Base-by-base conservation (phyloP, 2,329 filamentous ascomycete genomes). In the Xylaria sp. region DNA sequence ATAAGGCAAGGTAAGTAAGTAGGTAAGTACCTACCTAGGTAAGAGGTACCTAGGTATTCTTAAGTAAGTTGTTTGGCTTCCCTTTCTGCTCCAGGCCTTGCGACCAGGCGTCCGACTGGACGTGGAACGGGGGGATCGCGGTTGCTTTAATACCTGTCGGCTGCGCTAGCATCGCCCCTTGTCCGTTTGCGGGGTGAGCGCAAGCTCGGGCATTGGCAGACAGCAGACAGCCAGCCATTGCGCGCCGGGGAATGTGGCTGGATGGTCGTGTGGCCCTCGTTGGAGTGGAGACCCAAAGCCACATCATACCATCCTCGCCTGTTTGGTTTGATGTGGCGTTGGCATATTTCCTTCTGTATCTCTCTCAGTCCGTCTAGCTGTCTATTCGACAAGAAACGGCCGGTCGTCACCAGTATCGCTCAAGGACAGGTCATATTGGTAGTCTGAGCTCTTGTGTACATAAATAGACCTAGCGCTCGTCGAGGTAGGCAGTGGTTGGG, bases 141-240 rank as follows among this genome's bases (percentile, higher is more conserved):
- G 47, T 60, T 65, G 72, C 68, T 76, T 76, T 75, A 75, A 74
- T 76, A 76, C 72, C 71, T 75, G 64, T 62, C 68, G 58, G 69
- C 44, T 56, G 66, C 66, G 54, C 60, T 54, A 49, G 61, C 59
- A 41, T 52, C n/a, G 62, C 64, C 58, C 69, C 70, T 68, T 70
- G 64, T 66, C 70, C 67, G 67, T 71, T 69, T 71, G 68, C 69
- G 70, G 70, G 69, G 69, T 67, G 70, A 54, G 37, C 49, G 44
- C 11, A 35, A 51, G 38, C 47, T 54, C 27, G 35, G 27, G 21
- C 47, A 17, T 51, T 37, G 33, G 8, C 3, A 35, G 29, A 11
- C 17, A n/a, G 27, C 25, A 25, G 58, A n/a, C n/a, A n/a, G n/a
- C n/a, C n/a, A n/a, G n/a, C n/a, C n/a, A n/a, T n/a, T n/a, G n/a